Evolutionary conservation across 768 basidiomycete species (phyloP).

Genomic region (Tephrocybe sp.): DNA sequence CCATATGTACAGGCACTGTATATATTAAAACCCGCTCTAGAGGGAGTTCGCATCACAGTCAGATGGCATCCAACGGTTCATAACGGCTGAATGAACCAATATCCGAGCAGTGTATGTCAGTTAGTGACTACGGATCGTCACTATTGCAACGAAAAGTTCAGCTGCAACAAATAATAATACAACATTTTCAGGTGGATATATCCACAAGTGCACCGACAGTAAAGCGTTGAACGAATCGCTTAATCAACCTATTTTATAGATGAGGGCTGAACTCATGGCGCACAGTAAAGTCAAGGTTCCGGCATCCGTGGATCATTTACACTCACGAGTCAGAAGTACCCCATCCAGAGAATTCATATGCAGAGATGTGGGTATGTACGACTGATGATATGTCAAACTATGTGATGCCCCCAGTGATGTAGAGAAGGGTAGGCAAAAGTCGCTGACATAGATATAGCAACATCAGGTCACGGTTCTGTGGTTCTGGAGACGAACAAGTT

Average conservation of each 20-base stretch:
- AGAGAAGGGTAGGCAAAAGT: neutral
- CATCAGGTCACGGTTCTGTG: too few relatives aligned
- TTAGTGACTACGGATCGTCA: too few relatives aligned
- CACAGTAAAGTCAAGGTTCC: neutral
- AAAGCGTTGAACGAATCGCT: too few relatives aligned
- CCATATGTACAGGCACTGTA: conserved; percentile 14
- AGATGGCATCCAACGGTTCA: neutral
- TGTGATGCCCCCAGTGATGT: neutral
- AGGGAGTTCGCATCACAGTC: neutral
- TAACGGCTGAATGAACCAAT: too few relatives aligned
- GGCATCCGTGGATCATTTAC: conserved; percentile 10
- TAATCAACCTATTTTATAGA: neutral
- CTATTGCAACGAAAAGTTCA: too few relatives aligned
- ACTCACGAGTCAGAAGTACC: neutral
- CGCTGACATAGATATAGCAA: conserved; percentile 2
- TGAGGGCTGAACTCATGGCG: neutral
- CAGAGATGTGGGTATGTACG: neutral
- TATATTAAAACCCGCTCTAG: neutral
- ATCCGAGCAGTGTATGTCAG: too few relatives aligned
- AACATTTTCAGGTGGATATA: too few relatives aligned
- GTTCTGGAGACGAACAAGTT: neutral
- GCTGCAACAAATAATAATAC: too few relatives aligned
- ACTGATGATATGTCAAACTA: conserved; percentile 3
- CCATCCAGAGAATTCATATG: neutral
- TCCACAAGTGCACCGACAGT: neutral